Evolutionary conservation across 495 filamentous ascomycete species (phyloP).

Genomic region (Glonium stellatum): DNA sequence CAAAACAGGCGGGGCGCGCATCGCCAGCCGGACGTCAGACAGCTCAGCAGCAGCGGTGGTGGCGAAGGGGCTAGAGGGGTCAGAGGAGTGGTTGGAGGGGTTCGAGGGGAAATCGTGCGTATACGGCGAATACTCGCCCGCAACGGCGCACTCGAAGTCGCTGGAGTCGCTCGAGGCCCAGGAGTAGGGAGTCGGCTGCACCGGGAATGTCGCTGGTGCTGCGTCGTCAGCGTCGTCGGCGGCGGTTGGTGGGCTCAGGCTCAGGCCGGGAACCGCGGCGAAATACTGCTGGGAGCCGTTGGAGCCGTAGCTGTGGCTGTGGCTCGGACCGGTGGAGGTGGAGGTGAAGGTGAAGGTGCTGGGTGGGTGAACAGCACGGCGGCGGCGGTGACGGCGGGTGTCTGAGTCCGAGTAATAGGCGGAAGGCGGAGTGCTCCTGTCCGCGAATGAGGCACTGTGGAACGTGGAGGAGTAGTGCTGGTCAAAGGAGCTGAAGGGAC

Average conservation of each 20-base stretch:
- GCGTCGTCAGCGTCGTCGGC: not conserved
- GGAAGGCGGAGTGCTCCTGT: not conserved
- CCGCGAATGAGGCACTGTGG: not conserved
- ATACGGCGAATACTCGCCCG: slow-evolving; percentile 20
- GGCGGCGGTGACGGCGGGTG: too few species aligned
- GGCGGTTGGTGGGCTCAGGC: not conserved
- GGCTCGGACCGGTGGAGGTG: too few species aligned
- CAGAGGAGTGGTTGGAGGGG: too few species aligned
- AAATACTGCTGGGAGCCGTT: not conserved
- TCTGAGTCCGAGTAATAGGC: not conserved
- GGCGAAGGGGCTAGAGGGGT: too few species aligned
- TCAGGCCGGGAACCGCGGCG: not conserved
- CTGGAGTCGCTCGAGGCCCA: slow-evolving; percentile 1
- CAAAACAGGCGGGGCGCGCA: too few species aligned
- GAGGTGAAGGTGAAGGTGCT: not conserved
- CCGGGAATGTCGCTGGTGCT: not conserved
- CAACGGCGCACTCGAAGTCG: slow-evolving; percentile 12
- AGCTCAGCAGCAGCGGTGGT: too few species aligned
- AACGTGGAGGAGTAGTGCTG: not conserved
- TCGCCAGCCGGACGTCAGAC: too few species aligned
- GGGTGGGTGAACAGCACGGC: not conserved
- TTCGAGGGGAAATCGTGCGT: not conserved
- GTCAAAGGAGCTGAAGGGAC: not conserved
- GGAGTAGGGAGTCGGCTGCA: not conserved
- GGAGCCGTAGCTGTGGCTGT: not conserved